Percentiles rank a stretch among this genome's conserved stretches.
Evolutionary conservation across 2,329 filamentous ascomycete genomes (phyloP).

Genomic region (Colletotrichum lupini): DNA sequence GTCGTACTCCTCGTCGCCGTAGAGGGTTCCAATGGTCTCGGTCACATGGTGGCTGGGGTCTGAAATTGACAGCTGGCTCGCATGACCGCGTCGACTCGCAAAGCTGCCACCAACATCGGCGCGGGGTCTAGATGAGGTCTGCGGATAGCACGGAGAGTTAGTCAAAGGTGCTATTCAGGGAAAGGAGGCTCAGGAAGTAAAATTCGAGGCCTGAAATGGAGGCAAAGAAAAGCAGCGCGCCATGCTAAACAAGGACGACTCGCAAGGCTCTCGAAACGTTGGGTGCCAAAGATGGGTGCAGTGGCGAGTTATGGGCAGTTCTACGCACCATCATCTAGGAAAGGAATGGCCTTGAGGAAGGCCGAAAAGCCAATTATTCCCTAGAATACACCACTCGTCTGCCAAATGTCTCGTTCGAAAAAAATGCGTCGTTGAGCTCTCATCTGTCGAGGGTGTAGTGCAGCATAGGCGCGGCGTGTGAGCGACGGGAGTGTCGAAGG

Average conservation of each 20-base stretch:
- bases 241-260: not conserved
- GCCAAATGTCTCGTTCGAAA: conserved; percentile 30
- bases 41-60: conserved; percentile 95
- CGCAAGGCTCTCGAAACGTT: not conserved
- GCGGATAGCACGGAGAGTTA: conserved; percentile 38
- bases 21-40: conserved; percentile 91
- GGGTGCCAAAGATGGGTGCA: not conserved
- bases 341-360: conserved; percentile 50
- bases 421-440: conserved; percentile 27
- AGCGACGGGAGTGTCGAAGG: conserved; percentile 1
- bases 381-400: conserved; percentile 36
- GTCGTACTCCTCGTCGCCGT: conserved; percentile 80
- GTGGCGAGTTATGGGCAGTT: conserved; percentile 1
- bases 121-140: conserved; percentile 70
- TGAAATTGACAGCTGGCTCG: conserved; percentile 74
- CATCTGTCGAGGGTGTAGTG: conserved; percentile 28
- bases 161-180: conserved; percentile 21
- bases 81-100: conserved; percentile 68
- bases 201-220: not conserved
- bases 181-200: not conserved
- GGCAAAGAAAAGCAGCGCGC: not conserved
- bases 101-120: conserved; percentile 67
- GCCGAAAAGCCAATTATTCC: conserved; percentile 47
- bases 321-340: conserved; percentile 63
- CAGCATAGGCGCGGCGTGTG: conserved; percentile 30